Conservation (phyloP, 2,329 filamentous ascomycete species). For the Sclerotinia nivalis region DNA sequence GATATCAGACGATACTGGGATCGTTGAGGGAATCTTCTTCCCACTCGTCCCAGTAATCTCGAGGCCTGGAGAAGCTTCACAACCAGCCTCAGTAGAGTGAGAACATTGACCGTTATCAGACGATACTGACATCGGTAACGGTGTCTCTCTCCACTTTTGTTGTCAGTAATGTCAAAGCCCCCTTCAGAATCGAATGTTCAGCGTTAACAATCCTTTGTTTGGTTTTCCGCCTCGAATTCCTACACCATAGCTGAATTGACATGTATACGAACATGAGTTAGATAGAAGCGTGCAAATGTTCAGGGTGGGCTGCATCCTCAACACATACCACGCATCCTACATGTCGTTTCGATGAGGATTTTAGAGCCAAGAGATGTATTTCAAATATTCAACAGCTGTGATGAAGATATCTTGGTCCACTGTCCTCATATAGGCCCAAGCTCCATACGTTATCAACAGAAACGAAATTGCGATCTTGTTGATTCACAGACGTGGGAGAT, state of each 20-base stretch:
- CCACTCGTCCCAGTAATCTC: background rate
- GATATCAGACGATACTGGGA: slow-evolving; percentile 9
- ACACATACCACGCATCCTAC: background rate
- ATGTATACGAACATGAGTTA: background rate
- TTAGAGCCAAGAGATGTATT: background rate
- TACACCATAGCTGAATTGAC: background rate
- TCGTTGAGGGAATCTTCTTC: background rate
- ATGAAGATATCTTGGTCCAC: background rate
- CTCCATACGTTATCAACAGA: slow-evolving; percentile 15
- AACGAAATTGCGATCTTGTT: slow-evolving; percentile 17
- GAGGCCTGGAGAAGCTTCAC: slow-evolving; percentile 1
- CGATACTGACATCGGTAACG: background rate
- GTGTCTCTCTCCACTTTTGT: background rate
- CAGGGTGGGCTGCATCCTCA: slow-evolving; percentile 5
- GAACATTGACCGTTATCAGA: background rate
- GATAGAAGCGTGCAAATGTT: background rate
- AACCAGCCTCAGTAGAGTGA: slow-evolving; percentile 1
- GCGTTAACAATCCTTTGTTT: slow-evolving; percentile 6
- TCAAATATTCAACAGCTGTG: background rate
- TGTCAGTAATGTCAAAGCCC: background rate
- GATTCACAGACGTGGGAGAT: background rate
- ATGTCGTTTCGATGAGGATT: background rate
- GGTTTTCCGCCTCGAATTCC: background rate
- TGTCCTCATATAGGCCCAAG: slow-evolving; percentile 11
- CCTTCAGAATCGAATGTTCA: background rate